These are phyloP conservation scores for Tolypocladium amazonense DNA, from an alignment of 2,329 filamentous ascomycete genomes.

Conservation along the genomic window DNA sequence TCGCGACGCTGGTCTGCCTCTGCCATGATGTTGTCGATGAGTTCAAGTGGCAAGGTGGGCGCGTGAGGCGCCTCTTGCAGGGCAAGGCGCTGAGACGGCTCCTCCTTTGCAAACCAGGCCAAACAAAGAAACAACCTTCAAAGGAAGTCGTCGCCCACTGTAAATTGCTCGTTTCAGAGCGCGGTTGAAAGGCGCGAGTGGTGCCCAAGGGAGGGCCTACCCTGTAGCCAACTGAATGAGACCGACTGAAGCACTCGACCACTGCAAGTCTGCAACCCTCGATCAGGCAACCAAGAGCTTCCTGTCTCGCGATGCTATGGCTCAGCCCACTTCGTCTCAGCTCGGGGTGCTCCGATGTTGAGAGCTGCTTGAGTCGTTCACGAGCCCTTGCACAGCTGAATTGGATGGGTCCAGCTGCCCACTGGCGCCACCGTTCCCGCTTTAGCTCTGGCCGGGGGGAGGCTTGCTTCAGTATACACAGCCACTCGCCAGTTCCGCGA, in stretches of 20 bases:
- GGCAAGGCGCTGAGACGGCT: not conserved
- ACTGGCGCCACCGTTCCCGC: not conserved
- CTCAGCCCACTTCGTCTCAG: not conserved
- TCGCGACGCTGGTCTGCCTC: constrained; percentile 4
- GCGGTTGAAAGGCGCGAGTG: not conserved
- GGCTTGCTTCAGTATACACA: too few relatives aligned
- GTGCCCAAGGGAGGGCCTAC: not conserved
- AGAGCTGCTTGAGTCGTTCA: not conserved
- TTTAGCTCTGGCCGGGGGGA: not conserved
- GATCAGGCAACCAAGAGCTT: too few relatives aligned
- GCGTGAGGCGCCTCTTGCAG: not conserved
- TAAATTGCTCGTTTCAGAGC: not conserved
- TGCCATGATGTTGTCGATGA: not conserved
- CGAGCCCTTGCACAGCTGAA: not conserved
- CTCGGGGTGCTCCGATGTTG: too few relatives aligned
- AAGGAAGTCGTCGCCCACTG: not conserved
- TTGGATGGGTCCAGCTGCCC: not conserved
- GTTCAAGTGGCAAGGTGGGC: not conserved
- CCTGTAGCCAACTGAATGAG: not conserved
- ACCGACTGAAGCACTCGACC: not conserved
- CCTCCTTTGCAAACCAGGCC: not conserved
- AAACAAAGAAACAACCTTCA: not conserved
- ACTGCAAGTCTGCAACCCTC: too few relatives aligned
- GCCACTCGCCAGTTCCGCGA: too few relatives aligned
- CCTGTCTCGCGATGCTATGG: not conserved